Conservation (phyloP, 2,329 filamentous ascomycete genomes). For the Claviceps maximensis region DNA sequence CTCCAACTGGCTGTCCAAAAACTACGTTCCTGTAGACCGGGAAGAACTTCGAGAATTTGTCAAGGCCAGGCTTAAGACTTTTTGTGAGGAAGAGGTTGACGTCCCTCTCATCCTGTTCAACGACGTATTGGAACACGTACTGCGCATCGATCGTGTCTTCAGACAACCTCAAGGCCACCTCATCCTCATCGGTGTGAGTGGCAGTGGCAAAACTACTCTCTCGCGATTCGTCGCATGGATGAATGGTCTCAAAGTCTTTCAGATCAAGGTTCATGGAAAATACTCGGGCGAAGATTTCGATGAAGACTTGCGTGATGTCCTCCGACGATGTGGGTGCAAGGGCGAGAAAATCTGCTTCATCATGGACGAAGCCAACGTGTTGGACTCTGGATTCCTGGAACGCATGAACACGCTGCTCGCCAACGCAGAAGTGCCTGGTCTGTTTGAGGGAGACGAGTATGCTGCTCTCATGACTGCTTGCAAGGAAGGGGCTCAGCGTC, state of each 20-base stretch:
- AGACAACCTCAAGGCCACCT: slow-evolving; percentile 95
- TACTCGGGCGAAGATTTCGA: slow-evolving; percentile 99
- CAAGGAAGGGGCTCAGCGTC: slow-evolving; percentile 93
- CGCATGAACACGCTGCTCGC: slow-evolving; percentile 98
- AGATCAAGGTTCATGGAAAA: slow-evolving; percentile 98
- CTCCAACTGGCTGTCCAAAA: slow-evolving; percentile 98
- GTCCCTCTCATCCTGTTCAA: slow-evolving; percentile 99
- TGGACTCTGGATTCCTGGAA: slow-evolving; percentile 96
- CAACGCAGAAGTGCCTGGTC: slow-evolving; percentile 96
- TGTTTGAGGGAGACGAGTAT: slow-evolving; percentile 98
- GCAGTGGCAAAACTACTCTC: slow-evolving; percentile 94
- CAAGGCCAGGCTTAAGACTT: slow-evolving; percentile 90
- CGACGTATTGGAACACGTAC: slow-evolving; percentile 92
- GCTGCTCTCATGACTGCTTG: slow-evolving; percentile 98
- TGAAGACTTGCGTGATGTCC: slow-evolving; percentile 86
- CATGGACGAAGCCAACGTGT: slow-evolving; percentile 98
- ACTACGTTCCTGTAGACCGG: slow-evolving; percentile 92
- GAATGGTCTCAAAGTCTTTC: slow-evolving; percentile 97
- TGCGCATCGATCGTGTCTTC: slow-evolving; percentile 97
- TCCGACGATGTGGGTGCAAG: slow-evolving; percentile 89
- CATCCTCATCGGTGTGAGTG: slow-evolving; percentile 96
- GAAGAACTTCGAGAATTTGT: slow-evolving; percentile 94
- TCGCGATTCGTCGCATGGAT: slow-evolving; percentile 99
- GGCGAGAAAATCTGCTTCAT: slow-evolving; percentile 99
- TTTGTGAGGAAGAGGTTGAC: slow-evolving; percentile 98